phyloP scores from a whole-genome alignment of 805 yeast species.

The Candida glaebosa region DNA sequence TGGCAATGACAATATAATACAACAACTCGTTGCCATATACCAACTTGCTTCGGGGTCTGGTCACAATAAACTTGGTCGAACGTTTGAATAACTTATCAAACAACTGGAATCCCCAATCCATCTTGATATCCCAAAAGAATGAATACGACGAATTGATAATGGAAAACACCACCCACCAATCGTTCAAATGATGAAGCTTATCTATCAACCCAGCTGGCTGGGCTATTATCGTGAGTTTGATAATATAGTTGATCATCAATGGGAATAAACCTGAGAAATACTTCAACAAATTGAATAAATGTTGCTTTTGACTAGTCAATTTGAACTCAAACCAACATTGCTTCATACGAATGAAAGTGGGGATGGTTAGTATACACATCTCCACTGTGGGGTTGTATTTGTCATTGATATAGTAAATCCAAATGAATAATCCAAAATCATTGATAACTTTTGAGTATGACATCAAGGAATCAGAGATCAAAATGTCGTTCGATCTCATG shows the following conservation, averaged over 20 bases:
- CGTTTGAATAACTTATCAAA: constrained; percentile 31
- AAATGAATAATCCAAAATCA: constrained; percentile 59
- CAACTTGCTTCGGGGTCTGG: constrained; percentile 18
- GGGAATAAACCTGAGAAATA: constrained; percentile 59
- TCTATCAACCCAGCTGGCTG: constrained; percentile 11
- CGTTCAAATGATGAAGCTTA: constrained; percentile 21
- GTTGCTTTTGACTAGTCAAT: constrained; percentile 47
- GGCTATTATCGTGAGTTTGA: constrained; percentile 15
- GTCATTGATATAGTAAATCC: constrained; percentile 37
- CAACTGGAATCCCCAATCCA: constrained; percentile 81
- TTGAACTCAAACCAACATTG: constrained; percentile 78
- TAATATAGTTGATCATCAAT: constrained; percentile 22
- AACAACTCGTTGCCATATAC: constrained; percentile 25
- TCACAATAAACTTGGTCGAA: constrained; percentile 8
- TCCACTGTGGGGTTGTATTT: constrained; percentile 30
- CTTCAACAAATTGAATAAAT: constrained; percentile 70
- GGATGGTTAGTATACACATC: constrained; percentile 42
- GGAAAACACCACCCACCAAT: constrained; percentile 43
- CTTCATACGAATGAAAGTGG: constrained; percentile 69
- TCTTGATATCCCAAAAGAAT: constrained; percentile 82
- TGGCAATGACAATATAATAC: constrained; percentile 54
- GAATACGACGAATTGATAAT: constrained; percentile 72
- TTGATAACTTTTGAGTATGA: constrained; percentile 75
- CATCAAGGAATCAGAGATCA: constrained; percentile 79
- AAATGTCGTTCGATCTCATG: constrained; percentile 71